Conservation (phyloP, 2,329 filamentous ascomycete species). For the Colletotrichum abscissum region DNA sequence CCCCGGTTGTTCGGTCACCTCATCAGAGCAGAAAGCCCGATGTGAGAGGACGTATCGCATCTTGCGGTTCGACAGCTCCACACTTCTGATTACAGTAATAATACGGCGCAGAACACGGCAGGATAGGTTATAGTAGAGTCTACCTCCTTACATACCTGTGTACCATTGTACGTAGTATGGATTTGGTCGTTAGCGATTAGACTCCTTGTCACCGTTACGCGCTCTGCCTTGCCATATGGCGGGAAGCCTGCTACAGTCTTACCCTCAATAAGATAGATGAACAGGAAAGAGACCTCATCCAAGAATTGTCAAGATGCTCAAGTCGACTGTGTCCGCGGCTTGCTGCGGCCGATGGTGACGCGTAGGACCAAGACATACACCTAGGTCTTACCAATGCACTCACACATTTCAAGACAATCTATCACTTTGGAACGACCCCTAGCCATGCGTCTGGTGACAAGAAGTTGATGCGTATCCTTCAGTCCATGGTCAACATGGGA, state of each 20-base stretch:
- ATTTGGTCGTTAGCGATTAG: background rate
- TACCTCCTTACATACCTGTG: background rate
- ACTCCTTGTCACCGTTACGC: background rate
- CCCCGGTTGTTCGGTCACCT: background rate
- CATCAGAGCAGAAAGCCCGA: background rate
- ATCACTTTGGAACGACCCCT: background rate
- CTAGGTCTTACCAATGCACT: background rate
- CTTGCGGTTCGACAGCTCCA: constrained; percentile 20
- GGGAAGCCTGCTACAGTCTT: background rate
- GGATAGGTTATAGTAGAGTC: too few species aligned
- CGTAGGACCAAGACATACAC: background rate
- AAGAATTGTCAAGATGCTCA: background rate
- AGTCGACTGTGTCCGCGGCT: background rate
- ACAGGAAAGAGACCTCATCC: background rate
- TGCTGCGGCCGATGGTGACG: background rate
- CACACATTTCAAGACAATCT: background rate
- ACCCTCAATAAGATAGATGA: background rate
- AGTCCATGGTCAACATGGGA: background rate
- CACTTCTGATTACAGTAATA: constrained; percentile 31
- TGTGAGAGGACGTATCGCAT: constrained; percentile 26
- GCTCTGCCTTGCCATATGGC: background rate
- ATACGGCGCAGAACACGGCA: constrained; percentile 12
- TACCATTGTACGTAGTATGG: background rate
- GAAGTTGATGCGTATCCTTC: background rate
- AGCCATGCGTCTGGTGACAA: background rate